A percentile compares a stretch with the other conserved stretches of the same genome.
These are phyloP conservation scores for Sphaerostilbella broomeana DNA, from an alignment of 2,329 filamentous ascomycete genomes.

Conservation along the genomic window DNA sequence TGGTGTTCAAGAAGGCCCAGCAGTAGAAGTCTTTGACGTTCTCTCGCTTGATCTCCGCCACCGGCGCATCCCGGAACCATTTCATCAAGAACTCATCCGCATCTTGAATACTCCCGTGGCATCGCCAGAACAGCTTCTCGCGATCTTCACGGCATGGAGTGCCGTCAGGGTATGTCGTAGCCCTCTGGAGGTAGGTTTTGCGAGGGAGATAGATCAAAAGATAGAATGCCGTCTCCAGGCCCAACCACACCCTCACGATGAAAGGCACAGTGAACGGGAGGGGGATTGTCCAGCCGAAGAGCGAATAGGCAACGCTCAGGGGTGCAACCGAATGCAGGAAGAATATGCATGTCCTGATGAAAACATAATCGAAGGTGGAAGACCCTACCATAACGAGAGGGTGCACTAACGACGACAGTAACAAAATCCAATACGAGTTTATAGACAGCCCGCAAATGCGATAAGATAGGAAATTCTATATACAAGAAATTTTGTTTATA, in stretches of 20 bases:
- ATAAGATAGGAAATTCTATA: too few relatives aligned
- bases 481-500: too few relatives aligned
- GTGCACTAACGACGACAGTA: too few relatives aligned
- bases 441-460: too few relatives aligned
- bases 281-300: constrained; percentile 21
- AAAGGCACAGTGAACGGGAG: constrained; percentile 22
- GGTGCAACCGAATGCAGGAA: constrained; percentile 43
- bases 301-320: constrained; percentile 40
- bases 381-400: constrained; percentile 11
- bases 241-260: constrained; percentile 36
- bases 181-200: constrained; percentile 42
- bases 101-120: constrained; percentile 45
- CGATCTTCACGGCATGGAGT: constrained; percentile 40
- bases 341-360: constrained; percentile 42
- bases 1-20: constrained; percentile 53
- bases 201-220: constrained; percentile 46
- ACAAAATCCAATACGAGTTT: too few relatives aligned
- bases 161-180: constrained; percentile 42
- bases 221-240: constrained; percentile 50
- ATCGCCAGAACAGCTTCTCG: constrained; percentile 42
- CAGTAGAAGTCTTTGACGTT: constrained; percentile 54
- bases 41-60: constrained; percentile 47
- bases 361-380: constrained; percentile 21
- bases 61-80: constrained; percentile 52
- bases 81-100: constrained; percentile 44